phyloP scores from a whole-genome alignment of 2,329 filamentous ascomycete species.

The Didymella sp. region DNA sequence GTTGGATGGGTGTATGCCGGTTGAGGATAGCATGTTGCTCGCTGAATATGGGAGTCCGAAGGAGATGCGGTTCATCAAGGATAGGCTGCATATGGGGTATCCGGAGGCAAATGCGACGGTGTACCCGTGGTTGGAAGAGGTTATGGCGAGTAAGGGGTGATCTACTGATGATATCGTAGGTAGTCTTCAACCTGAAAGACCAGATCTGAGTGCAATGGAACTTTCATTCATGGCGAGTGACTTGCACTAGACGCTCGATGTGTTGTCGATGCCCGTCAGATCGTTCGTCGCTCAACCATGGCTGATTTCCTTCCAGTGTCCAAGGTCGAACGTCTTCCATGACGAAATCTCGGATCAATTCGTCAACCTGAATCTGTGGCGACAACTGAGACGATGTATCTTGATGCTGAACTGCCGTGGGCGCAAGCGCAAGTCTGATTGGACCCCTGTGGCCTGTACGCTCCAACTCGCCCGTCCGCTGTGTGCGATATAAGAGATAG shows the following conservation, averaged over 20 bases:
- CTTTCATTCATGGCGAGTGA: background rate
- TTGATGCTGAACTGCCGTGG: too few species aligned
- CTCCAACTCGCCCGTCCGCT: too few species aligned
- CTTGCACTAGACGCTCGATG: background rate
- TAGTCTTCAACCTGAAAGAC: background rate
- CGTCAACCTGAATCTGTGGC: background rate
- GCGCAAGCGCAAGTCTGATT: too few species aligned
- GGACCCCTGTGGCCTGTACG: too few species aligned
- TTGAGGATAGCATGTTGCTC: slow-evolving; percentile 64
- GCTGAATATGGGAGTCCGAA: slow-evolving; percentile 61
- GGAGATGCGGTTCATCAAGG: slow-evolving; percentile 56
- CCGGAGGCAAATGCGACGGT: slow-evolving; percentile 42
- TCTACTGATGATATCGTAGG: too few species aligned
- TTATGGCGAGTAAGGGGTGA: slow-evolving; percentile 25
- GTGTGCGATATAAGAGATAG: too few species aligned
- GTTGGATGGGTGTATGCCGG: slow-evolving; percentile 66
- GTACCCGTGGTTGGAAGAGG: slow-evolving; percentile 43
- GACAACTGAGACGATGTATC: background rate
- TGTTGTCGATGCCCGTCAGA: background rate
- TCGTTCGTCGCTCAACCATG: background rate
- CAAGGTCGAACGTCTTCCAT: background rate
- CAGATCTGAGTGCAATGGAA: background rate
- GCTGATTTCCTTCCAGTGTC: background rate
- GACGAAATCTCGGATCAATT: background rate
- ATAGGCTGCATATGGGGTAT: slow-evolving; percentile 57